Evolutionary conservation across 129 eudicot species (phyloP), one percentile per base, ranked within the genome.

Genomic region (Glebionis coronaria): DNA sequence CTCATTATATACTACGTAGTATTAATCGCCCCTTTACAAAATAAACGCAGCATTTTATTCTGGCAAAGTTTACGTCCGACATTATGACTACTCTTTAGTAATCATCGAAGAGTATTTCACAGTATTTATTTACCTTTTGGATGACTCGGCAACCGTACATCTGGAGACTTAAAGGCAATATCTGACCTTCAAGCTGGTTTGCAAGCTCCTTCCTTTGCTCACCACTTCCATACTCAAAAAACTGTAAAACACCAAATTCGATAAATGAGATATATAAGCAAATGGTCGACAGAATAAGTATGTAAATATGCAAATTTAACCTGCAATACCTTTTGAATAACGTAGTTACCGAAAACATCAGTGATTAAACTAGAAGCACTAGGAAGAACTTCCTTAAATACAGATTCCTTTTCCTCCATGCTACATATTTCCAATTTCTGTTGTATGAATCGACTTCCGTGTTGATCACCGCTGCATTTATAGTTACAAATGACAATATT

Each of bases 131-230:
- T 80, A 87, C 97, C 95, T 90, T 90, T 72, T 90, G 97, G 65
- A 90, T 90, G 11, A 90, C 97, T 18, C 97, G 95, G 78, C 97
- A 90, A 56, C 97, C 95, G 38, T 90, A 90, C 97, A 90, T 90
- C 70, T 90, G 97, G 74, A 90, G 70, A 78, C 97, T 90, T 58
- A 90, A 75, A 11, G 90, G 61, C 62, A 90, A 74, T 56, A 90
- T 77, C 46, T 87, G 87, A 46, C 90, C 90, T 61, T 53, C 67
- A 50, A 90, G 87, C 52, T 80, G 85, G 65, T 75, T 61, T 20
- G 90, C 95, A 56, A 90, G 90, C 59, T 84, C 82, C 77, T 72
- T 81, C 58, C 84, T 80, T 73, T 90, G 95, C 72, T 80, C 85
- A 13, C 71, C 53, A 27, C 76, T 87, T 65, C 97, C 97, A 81